Base-by-base conservation (phyloP, 140 eudicot species). In the Stevia rebaudiana region DNA sequence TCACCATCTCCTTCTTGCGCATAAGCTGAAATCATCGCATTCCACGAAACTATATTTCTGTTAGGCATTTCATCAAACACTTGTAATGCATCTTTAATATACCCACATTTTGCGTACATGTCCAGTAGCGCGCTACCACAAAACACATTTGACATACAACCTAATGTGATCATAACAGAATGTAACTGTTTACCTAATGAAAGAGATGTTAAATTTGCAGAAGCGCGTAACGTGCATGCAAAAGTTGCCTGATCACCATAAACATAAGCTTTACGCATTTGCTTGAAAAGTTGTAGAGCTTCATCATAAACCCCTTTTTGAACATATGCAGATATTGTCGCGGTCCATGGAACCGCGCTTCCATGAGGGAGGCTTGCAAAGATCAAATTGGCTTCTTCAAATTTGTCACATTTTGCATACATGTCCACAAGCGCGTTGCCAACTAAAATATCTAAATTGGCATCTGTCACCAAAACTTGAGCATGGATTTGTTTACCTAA, bases 51-150 rank as follows among this genome's bases (percentile, higher is more conserved):
- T 28, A 55, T 47, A 72, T 90, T 90, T 63, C 83, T 82, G 40
- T 47, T 19, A n/a, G 97, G 94, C 94, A 90, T 90, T 69, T 86
- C 94, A 8, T 73, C 19, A 53, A 90, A 86, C 44, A 72, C 69
- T 62, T 36, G 71, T 39, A 80, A 30, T 19, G 94, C 89, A 18
- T 90, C 87, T 72, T 76, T 80, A 59, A 84, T 70, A 40, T 78
- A 80, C 48, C 97, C 97, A 62, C 90, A 83, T 68, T 84, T 90
- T 17, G 97, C 94, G 55, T 90, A 90, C 95, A 84, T 82, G 72
- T 86, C 97, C 5, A 86, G 16, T 10, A 86, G 71, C 11, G 95
- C 87, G 61, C 94, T 83, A 15, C 95, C 94, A 37, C 83, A 90
- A 35, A 48, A 81, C 37, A 90, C 95, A 63, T 84, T 86, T 1